Evolutionary conservation across 768 basidiomycete genomes (phyloP), one percentile per base, ranked within the genome.

Genomic region (Kockovaella imperatae): DNA sequence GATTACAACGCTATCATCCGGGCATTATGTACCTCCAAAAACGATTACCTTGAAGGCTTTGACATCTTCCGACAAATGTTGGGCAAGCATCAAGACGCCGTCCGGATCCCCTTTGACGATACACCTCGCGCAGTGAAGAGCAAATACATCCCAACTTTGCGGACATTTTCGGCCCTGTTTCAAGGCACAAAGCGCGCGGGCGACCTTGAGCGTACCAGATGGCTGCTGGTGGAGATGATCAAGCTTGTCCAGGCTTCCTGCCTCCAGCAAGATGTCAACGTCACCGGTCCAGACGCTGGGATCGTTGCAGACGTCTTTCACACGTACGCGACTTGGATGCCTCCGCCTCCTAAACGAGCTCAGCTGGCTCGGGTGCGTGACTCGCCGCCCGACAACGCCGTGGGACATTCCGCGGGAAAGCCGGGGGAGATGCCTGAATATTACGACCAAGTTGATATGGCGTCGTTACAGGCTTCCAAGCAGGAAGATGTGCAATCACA

Each of bases 171-270:
- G 46, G 87, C 87, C 0, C 70, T 97, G n/a, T 71, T 99, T 49
- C 87, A 95, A 55, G 89, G 88, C 1, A 83, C 87, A 28, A 95
- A 88, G 69, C 76, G 87, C 5, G 74, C 82, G 2, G 89, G 91
- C 0, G 93, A 96, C 67, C 71, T 99, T 18, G 75, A 77, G 3
- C 76, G 87, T 40, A 82, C 83, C 21, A 76, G 91, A 57, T 96
- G 90, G 91, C 83, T 96, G 50, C 74, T 97, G 45, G 86, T 84
- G 1, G 89, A 95, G 74, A 80, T 88, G 72, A 77, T 86, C 21
- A 74, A 74, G 35, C 49, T 68, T 44, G 47, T 52, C 15, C 13
- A 42, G 30, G 23, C 26, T 4, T 35, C 45, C 11, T 31, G 21
- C 17, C 4, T 8, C 18, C 32, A 35, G 18, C 42, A 39, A n/a